Evolutionary conservation across 257 asterid species (phyloP), one percentile per base, ranked within the genome.

Genomic region (Solanum gracilifrons): DNA sequence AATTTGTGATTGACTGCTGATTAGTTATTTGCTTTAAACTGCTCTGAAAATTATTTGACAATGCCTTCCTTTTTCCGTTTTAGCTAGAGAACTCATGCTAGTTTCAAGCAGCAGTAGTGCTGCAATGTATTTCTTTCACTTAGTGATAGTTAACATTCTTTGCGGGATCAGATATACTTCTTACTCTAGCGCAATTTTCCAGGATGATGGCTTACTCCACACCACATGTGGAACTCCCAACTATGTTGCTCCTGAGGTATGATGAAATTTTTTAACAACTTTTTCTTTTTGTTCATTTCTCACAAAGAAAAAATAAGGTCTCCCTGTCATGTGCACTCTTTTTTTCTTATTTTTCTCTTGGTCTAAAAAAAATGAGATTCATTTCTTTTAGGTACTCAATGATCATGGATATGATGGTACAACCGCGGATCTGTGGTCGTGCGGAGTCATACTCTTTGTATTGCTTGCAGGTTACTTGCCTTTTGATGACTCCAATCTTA

Each of bases 151-250:
- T 68, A 21, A 43, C 13, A 29, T 83, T 73, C 13, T 29, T 16
- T 58, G 13, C 29, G 48, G 7, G 36, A 20, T 58, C 62, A 20
- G 4, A 62, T 55, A 41, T 36, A 27, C 12, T 77, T 84, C 75
- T 75, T 25, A 46, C 64, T 88, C 58, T 39, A 62, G 33, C 80
- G 43, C 87, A 89, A 82, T 87, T 87, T 91, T 82, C 82, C 95
- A 96, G 99, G 99, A 93, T 84, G 99, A 96, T 87, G 99, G 98
- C 73, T 90, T 96, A 92, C 92, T 96, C 88, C 99, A 96, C 88
- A 96, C 99, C 31, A 93, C 99, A 16, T 96, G 99, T 90, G 99
- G 99, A 85, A 96, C 99, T 82, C 99, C 99, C 75, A 96, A 96
- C 87, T 96, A 96, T 85, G 99, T 95, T 74, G 99, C 99, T 91